Base-by-base conservation (phyloP, 2,329 filamentous ascomycete genomes). In the Aspergillus novofumigatus region DNA sequence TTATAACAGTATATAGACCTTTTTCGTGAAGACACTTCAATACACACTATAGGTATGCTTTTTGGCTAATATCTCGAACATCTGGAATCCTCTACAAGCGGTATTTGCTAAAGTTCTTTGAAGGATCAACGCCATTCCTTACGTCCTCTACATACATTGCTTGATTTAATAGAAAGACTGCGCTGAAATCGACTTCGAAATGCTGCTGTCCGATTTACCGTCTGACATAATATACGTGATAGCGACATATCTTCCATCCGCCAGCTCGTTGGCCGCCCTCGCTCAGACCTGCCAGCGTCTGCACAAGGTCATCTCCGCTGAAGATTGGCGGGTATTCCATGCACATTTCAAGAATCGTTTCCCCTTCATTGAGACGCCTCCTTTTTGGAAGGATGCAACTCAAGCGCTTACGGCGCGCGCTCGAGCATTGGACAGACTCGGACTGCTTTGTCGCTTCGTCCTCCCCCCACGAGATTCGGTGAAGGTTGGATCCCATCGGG, bases 401-500 rank as follows among this genome's bases (percentile, higher is more conserved):
- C 80, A 80, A 52, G 80, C 81, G 8, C 67, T 86, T 52, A 83
- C 81, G 1, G 83, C 82, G 1, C 73, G 84, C 3, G 83, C 82
- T 11, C 77, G 80, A 29, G 84, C 84, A 20, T 80, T 83, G 75
- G 80, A 85, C 56, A 77, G 80, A 49, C 78, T 81, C 63, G 83
- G 82, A 1, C 77, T 86, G 21, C 68, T 85, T 20, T 81, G 81
- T 41, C 77, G 81, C 53, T 81, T 81, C 62, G 69, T 85, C 20
- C 74, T 79, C 44, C 81, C 66, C 65, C 76, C 66, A 58, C 69
- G 58, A 63, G 68, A 70, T 74, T 77, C 79, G 67, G 72, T 64
- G 14, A 68, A 68, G 42, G 63, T 77, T 29, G 72, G 72, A n/a
- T 58, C 66, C 42, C 62, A 67, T 38, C 63, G 66, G 45, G 64